Percentiles rank a stretch among this genome's conserved stretches.
phyloP scores from a whole-genome alignment of 2,329 filamentous ascomycete species.

The Aspergillus fructus region DNA sequence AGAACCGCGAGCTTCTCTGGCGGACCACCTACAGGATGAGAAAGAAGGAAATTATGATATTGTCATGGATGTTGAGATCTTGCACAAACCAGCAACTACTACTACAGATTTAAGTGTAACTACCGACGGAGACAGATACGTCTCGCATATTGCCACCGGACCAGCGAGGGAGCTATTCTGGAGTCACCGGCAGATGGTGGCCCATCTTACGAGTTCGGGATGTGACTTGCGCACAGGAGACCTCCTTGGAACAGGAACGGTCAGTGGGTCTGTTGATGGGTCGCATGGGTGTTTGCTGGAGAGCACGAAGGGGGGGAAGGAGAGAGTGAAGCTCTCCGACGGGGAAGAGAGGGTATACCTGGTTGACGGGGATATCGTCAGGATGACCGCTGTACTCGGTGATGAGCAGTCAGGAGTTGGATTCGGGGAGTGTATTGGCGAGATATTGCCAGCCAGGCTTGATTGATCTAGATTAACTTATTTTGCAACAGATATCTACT shows the following conservation, averaged over 20 bases:
- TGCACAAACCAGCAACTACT: background rate
- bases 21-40: slow-evolving; percentile 20
- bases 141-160: slow-evolving; percentile 14
- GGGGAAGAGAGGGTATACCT: slow-evolving; percentile 22
- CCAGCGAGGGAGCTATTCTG: slow-evolving; percentile 26
- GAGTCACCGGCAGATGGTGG: slow-evolving; percentile 29
- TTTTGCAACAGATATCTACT: background rate
- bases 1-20: slow-evolving; percentile 14
- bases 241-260: slow-evolving; percentile 33
- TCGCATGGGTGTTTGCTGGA: slow-evolving; percentile 30
- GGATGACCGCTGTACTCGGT: slow-evolving; percentile 27
- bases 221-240: slow-evolving; percentile 32
- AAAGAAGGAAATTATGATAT: slow-evolving; percentile 22
- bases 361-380: slow-evolving; percentile 29
- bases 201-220: slow-evolving; percentile 30
- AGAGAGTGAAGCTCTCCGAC: slow-evolving; percentile 17
- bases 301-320: slow-evolving; percentile 27
- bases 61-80: slow-evolving; percentile 21
- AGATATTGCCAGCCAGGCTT: slow-evolving; percentile 1
- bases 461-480: background rate
- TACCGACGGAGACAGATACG: background rate
- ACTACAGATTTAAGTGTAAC: background rate
- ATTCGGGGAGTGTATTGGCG: slow-evolving; percentile 31
- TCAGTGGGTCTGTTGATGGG: slow-evolving; percentile 24
- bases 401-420: slow-evolving; percentile 24